Evolutionary conservation across 2,329 filamentous ascomycete species (phyloP).

Genomic region (Blastomyces emzantsi): DNA sequence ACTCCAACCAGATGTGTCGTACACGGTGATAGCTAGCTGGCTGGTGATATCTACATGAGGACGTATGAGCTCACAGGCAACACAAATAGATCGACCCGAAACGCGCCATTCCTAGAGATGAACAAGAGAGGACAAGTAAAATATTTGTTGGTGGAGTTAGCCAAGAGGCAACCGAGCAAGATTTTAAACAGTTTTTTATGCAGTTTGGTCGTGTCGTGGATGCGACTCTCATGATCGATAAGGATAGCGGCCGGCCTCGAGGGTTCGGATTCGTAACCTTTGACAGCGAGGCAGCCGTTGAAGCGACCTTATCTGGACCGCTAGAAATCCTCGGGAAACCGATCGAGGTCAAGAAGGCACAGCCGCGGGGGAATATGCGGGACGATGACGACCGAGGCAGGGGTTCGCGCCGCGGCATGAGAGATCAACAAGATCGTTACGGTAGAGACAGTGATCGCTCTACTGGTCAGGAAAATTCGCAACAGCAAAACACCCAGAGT

Average conservation of each 20-base stretch:
- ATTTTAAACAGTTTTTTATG: conserved; percentile 94
- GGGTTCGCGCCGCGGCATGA: conserved; percentile 39
- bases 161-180: conserved; percentile 91
- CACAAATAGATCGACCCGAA: conserved; percentile 81
- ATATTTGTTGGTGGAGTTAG: conserved; percentile 98
- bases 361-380: conserved; percentile 86
- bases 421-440: conserved; percentile 31
- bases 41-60: not conserved
- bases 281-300: conserved; percentile 89
- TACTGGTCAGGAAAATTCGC: conserved; percentile 29
- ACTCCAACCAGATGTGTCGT: not conserved
- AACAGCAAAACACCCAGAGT: conserved; percentile 38
- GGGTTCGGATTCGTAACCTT: conserved; percentile 99
- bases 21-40: not conserved
- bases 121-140: conserved; percentile 97
- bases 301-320: conserved; percentile 73
- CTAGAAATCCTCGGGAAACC: conserved; percentile 91
- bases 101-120: conserved; percentile 90
- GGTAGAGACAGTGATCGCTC: conserved; percentile 34
- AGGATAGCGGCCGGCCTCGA: conserved; percentile 92
- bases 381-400: conserved; percentile 70
- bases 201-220: conserved; percentile 95
- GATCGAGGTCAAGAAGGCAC: conserved; percentile 97
- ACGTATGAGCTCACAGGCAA: conserved; percentile 3
- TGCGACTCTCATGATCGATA: conserved; percentile 99